These are phyloP conservation scores for Auxenochlorella pyrenoidosa DNA, from an alignment of 139 green algal genomes.

Conservation along the genomic window DNA sequence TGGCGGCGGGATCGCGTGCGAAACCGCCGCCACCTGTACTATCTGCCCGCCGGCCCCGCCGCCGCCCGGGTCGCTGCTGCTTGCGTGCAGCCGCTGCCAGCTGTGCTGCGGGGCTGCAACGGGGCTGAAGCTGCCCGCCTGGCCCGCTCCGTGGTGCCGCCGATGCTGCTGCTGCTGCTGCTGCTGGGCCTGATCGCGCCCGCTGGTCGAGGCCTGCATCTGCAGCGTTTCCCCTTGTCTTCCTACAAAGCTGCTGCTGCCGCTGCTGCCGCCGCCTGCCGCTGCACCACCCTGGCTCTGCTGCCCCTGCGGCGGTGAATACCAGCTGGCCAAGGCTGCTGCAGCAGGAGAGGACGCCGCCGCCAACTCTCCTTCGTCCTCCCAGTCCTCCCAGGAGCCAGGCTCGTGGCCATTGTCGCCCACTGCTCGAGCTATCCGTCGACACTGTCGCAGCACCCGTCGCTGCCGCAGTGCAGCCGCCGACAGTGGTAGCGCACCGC, in stretches of 20 bases:
- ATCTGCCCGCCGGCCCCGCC: background rate
- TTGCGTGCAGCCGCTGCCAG: no score
- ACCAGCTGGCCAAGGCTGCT: constrained; percentile 3
- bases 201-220: background rate
- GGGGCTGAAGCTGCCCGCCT: background rate
- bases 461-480: background rate
- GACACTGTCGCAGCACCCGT: background rate
- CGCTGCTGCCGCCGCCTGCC: constrained; percentile 12
- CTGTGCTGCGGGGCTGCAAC: background rate
- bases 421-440: background rate
- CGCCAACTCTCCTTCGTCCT: background rate
- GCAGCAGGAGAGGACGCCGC: background rate
- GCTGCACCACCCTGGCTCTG: background rate
- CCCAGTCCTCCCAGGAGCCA: constrained; percentile 25
- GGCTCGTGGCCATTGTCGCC: background rate
- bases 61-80: background rate
- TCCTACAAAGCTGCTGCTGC: background rate
- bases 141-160: background rate
- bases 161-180: background rate
- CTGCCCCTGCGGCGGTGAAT: background rate
- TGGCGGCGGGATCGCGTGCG: constrained; percentile 18
- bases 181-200: background rate
- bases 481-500: background rate
- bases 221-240: background rate
- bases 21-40: background rate